phyloP scores from a whole-genome alignment of 75 land plant species.

The Pinus albicaulis region DNA sequence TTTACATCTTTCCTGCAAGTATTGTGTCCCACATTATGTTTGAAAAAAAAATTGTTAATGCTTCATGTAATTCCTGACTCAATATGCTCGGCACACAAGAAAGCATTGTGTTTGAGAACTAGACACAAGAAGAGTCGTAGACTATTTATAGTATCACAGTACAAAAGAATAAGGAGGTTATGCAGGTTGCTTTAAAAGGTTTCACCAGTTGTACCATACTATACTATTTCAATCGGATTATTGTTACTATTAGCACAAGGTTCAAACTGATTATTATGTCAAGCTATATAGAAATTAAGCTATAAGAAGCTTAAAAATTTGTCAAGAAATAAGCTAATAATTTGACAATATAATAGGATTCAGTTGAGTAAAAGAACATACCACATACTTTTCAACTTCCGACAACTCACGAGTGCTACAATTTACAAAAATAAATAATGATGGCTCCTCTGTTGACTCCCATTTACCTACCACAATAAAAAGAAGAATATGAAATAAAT shows the following conservation, averaged over 20 bases:
- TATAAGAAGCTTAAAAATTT: not conserved
- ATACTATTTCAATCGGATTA: not conserved
- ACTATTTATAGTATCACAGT: too few relatives aligned
- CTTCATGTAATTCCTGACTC: too few relatives aligned
- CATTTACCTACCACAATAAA: constrained; percentile 37
- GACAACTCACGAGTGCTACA: constrained; percentile 91
- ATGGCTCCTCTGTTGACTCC: constrained; percentile 53
- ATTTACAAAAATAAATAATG: constrained; percentile 76
- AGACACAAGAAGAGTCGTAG: too few relatives aligned
- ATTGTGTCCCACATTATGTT: too few relatives aligned
- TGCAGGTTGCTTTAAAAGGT: not conserved
- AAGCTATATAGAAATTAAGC: not conserved
- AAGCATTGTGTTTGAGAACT: too few relatives aligned
- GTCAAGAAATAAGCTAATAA: not conserved
- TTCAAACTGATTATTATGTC: not conserved
- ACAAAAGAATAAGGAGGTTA: not conserved
- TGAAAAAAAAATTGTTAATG: too few relatives aligned
- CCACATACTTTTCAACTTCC: constrained; percentile 89
- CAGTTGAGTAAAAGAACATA: constrained; percentile 36
- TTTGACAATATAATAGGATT: not conserved
- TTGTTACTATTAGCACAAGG: not conserved
- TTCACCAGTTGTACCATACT: not conserved
- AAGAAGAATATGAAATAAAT: not conserved
- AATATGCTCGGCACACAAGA: too few relatives aligned
- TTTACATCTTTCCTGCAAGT: too few relatives aligned